Evolutionary conservation across 176 grass and related monocot genomes (phyloP), one percentile per base, ranked within the genome.

Genomic region (Lolium multiflorum): DNA sequence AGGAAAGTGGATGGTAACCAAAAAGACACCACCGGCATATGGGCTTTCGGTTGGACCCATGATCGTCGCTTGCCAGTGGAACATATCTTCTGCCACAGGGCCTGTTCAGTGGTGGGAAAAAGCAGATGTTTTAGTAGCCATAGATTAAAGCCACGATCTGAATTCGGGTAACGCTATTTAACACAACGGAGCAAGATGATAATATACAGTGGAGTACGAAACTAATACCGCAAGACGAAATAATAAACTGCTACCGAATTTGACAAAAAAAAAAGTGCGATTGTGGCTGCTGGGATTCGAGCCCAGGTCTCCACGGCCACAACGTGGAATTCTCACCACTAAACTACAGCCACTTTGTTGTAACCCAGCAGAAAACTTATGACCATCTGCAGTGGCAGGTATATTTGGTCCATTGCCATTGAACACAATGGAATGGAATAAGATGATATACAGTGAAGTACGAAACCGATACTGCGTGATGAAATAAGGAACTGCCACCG

Each of bases 271-370:
- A 51, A 51, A 4, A 12, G 48, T 1, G 4, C 12, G 2, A 0
- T 11, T 35, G 49, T 75, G 72, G 72, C 72, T 75, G 72, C 72
- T 75, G 72, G 72, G 47, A 51, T 75, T 75, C 47, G 72, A 75
- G 72, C 86, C 81, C 91, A 95, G 90, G 88, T 96, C 92, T 98
- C 92, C 72, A 96, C 87, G 96, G 96, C 93, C 92, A 92, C 86
- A 91, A 91, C 91, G 91, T 95, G 83, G 88, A 95, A 98, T 95
- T 98, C 95, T 95, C 61, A 93, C 93, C 91, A 95, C 93, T 93
- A 97, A 93, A 97, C 89, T 93, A 93, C 88, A 94, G 87, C 85
- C 89, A 91, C 92, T 6, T n/a, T 6, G 13, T 0, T 57, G 22
- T 1, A 35, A 1, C 31, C 3, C 31, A 35, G 31, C 31, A 35